Percentiles rank a stretch among this genome's conserved stretches.
Conservation (phyloP, 495 filamentous ascomycete genomes). For the Podospora conica region DNA sequence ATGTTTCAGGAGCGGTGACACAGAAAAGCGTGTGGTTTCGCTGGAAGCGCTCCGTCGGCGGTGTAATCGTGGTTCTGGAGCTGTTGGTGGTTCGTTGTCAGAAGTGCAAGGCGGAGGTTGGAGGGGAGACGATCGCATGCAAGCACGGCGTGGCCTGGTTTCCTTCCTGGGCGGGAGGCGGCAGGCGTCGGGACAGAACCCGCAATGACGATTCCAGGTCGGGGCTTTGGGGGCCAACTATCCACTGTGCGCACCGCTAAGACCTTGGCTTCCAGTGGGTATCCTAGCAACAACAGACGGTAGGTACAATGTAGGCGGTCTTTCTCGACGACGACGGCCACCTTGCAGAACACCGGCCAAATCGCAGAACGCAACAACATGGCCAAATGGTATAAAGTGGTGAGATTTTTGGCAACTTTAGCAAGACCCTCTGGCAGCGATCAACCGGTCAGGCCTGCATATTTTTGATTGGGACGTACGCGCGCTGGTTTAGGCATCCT, state of each 20-base stretch:
- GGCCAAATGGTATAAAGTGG: background rate
- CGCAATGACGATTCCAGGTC: conserved; percentile 6
- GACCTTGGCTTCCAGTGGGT: background rate
- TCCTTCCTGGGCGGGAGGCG: conserved; percentile 1
- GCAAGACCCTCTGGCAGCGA: background rate
- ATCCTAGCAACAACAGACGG: background rate
- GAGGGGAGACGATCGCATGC: background rate
- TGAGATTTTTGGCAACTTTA: background rate
- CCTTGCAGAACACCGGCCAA: background rate
- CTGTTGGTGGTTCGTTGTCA: background rate
- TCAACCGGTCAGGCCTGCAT: background rate
- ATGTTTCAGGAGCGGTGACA: background rate
- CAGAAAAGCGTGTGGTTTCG: background rate
- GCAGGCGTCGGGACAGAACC: conserved; percentile 2
- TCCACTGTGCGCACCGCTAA: background rate
- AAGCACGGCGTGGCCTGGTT: background rate
- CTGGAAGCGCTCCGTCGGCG: background rate
- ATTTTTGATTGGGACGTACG: conserved; percentile 8
- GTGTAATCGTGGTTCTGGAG: background rate
- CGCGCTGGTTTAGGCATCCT: conserved; percentile 8
- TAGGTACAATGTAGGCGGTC: too few relatives aligned
- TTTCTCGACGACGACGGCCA: background rate
- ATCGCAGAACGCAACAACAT: background rate
- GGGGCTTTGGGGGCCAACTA: background rate
- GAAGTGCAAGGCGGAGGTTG: background rate